These are phyloP conservation scores for Straminergon stramineum DNA, from an alignment of 225 moss, liverwort and hornwort species.

Conservation along the genomic window DNA sequence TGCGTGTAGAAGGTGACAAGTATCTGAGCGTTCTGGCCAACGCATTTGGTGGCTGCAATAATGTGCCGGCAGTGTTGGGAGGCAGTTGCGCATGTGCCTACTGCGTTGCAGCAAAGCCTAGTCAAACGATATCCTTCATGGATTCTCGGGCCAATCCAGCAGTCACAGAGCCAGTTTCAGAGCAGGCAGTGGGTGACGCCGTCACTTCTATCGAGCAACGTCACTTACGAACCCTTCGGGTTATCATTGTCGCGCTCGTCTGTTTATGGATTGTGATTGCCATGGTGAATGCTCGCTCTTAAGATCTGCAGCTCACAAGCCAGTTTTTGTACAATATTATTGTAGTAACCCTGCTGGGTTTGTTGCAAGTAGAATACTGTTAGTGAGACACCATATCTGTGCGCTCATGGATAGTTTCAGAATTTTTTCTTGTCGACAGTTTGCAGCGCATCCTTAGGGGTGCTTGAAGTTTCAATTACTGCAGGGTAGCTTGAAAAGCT, in stretches of 20 bases:
- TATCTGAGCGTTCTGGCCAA: conserved; percentile 39
- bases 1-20: conserved; percentile 59
- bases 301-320: conserved; percentile 12
- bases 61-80: conserved; percentile 52
- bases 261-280: conserved; percentile 73
- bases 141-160: not conserved
- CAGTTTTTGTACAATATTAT: not conserved
- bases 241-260: conserved; percentile 57
- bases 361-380: not conserved
- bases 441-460: not conserved
- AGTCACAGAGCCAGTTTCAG: not conserved
- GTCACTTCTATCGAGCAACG: conserved; percentile 11
- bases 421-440: not conserved
- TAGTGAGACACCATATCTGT: not conserved
- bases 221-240: conserved; percentile 32
- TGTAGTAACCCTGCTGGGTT: not conserved
- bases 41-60: conserved; percentile 42
- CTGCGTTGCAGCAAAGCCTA: not conserved
- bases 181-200: not conserved
- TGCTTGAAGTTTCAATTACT: not conserved
- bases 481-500: not conserved
- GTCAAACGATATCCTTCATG: not conserved
- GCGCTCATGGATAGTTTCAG: not conserved
- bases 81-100: conserved; percentile 33
- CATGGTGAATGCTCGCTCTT: conserved; percentile 29